A percentile compares a stretch with the other conserved stretches of the same genome.
Conservation (phyloP, 768 basidiomycete species). For the Nidularia pulvinata region DNA sequence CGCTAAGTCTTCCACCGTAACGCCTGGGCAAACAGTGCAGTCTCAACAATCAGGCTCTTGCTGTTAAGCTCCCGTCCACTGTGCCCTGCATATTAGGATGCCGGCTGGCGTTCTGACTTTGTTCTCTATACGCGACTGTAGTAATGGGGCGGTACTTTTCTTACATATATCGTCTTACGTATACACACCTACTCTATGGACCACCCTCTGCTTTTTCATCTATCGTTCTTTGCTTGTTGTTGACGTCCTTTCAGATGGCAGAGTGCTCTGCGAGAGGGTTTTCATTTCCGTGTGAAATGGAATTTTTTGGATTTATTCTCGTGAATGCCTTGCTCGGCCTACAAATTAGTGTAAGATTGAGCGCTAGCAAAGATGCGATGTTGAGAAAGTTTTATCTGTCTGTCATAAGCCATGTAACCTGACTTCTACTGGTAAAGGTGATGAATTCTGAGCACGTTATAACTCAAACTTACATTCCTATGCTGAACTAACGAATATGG, state of each 20-base stretch:
- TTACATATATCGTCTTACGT: constrained; percentile 31
- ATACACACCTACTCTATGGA: constrained; percentile 34
- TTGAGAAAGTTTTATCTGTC: no score
- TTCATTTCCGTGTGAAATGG: not conserved
- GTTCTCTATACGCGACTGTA: not conserved
- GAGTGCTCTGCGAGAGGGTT: not conserved
- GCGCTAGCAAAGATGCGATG: no score
- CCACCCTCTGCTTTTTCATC: constrained; percentile 6
- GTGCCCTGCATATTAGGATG: not conserved
- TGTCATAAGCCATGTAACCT: no score
- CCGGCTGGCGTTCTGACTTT: not conserved
- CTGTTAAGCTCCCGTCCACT: constrained; percentile 52
- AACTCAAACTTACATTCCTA: no score
- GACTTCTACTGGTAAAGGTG: no score
- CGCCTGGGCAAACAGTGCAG: constrained; percentile 82
- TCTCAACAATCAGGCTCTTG: constrained; percentile 74
- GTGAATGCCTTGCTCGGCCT: not conserved
- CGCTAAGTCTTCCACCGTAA: constrained; percentile 82
- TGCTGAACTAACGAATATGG: no score
- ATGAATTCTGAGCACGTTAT: no score
- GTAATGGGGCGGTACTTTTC: not conserved
- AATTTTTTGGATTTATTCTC: not conserved
- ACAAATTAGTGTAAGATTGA: no score
- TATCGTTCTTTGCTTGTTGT: constrained; percentile 12
- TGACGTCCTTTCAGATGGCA: not conserved